Evolutionary conservation across 2,329 filamentous ascomycete species (phyloP).

Genomic region (Teratosphaeria viscida): DNA sequence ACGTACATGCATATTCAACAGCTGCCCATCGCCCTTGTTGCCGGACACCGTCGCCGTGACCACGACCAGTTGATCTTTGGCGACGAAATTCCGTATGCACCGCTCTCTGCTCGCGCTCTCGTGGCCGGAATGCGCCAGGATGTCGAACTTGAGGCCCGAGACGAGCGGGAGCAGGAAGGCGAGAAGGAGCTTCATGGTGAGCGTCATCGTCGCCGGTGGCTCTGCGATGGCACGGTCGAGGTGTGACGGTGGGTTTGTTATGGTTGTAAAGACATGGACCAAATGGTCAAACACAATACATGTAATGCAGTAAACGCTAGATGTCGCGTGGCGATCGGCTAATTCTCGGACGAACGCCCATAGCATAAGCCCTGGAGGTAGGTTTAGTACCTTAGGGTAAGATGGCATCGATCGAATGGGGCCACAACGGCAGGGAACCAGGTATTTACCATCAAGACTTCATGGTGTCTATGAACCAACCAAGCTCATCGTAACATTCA

Average conservation of each 20-base stretch:
- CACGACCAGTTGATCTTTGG: slow-evolving; percentile 83
- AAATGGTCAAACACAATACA: neutral
- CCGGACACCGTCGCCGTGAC: slow-evolving; percentile 85
- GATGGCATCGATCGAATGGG: neutral
- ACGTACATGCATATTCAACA: slow-evolving; percentile 85
- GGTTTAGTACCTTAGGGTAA: too few species aligned
- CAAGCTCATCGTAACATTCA: neutral
- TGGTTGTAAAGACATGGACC: neutral
- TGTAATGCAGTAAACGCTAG: neutral
- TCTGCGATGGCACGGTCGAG: neutral
- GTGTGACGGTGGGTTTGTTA: neutral
- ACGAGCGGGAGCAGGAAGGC: slow-evolving; percentile 32
- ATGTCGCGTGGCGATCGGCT: neutral
- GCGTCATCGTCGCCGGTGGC: neutral
- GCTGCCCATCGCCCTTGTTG: slow-evolving; percentile 81
- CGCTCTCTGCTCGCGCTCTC: slow-evolving; percentile 59
- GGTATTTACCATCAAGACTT: neutral
- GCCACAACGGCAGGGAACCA: neutral
- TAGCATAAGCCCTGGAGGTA: neutral
- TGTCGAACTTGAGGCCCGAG: slow-evolving; percentile 83
- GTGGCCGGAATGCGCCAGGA: slow-evolving; percentile 56
- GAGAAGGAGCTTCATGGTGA: slow-evolving; percentile 27
- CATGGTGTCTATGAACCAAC: neutral
- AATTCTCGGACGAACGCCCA: neutral
- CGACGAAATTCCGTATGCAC: slow-evolving; percentile 94